Evolutionary conservation across 805 yeast species (phyloP).

Genomic region (Kuraishia molischiana): DNA sequence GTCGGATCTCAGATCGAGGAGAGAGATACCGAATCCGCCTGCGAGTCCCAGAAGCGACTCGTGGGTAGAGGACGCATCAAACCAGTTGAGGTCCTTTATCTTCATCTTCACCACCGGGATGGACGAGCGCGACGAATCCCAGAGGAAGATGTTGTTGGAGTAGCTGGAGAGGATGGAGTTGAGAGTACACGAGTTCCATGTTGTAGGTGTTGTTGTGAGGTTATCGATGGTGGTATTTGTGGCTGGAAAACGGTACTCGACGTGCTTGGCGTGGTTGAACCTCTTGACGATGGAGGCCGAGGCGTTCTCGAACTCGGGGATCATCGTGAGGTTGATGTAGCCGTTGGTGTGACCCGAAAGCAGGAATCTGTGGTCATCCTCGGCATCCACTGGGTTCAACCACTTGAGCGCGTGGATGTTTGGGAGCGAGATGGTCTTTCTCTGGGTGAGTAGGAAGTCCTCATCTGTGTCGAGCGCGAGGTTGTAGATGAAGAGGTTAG

Average conservation of each 20-base stretch:
- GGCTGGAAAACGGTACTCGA: constrained; percentile 19
- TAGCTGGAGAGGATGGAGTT: constrained; percentile 52
- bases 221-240: constrained; percentile 20
- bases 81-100: constrained; percentile 37
- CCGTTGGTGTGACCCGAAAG: constrained; percentile 78
- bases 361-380: constrained; percentile 26
- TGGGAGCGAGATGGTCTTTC: constrained; percentile 49
- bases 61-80: constrained; percentile 37
- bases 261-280: constrained; percentile 68
- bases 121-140: constrained; percentile 61
- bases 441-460: constrained; percentile 38
- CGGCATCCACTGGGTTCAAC: constrained; percentile 28
- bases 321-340: constrained; percentile 55
- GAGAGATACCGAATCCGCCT: constrained; percentile 65
- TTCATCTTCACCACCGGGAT: constrained; percentile 46
- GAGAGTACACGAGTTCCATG: constrained; percentile 31
- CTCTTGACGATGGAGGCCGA: constrained; percentile 70
- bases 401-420: constrained; percentile 44
- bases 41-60: constrained; percentile 52
- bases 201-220: constrained; percentile 24
- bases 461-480: constrained; percentile 20
- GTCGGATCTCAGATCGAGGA: constrained; percentile 57
- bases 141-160: constrained; percentile 61
- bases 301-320: constrained; percentile 43
- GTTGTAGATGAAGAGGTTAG: constrained; percentile 43